Evolutionary conservation across 2,329 filamentous ascomycete genomes (phyloP).

Genomic region (Trichophyton rubrum): DNA sequence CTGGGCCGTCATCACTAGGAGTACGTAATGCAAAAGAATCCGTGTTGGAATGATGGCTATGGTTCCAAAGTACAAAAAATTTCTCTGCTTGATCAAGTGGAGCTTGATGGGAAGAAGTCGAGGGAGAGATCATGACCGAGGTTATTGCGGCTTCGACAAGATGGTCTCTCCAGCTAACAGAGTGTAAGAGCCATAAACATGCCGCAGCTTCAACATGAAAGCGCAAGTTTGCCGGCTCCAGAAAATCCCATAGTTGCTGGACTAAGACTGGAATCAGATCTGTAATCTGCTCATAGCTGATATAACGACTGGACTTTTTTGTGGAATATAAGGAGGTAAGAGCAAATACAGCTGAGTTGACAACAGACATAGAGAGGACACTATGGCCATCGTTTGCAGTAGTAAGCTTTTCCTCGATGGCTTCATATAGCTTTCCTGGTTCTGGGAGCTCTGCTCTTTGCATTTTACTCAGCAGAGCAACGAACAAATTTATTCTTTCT

Average conservation of each 20-base stretch:
- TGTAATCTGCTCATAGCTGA: slow-evolving; percentile 40
- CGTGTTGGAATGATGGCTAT: slow-evolving; percentile 29
- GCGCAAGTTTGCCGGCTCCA: slow-evolving; percentile 74
- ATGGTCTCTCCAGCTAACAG: slow-evolving; percentile 53
- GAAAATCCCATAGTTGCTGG: slow-evolving; percentile 60
- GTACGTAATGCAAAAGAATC: slow-evolving; percentile 20
- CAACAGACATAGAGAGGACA: slow-evolving; percentile 23
- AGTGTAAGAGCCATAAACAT: slow-evolving; percentile 74
- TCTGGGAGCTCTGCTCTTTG: slow-evolving; percentile 26
- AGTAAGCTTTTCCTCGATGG: slow-evolving; percentile 20
- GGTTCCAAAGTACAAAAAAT: slow-evolving; percentile 33
- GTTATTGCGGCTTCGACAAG: slow-evolving; percentile 71
- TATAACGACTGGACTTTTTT: slow-evolving; percentile 24
- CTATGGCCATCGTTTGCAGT: slow-evolving; percentile 15
- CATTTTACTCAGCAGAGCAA: slow-evolving; percentile 35
- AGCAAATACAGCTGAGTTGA: slow-evolving; percentile 39
- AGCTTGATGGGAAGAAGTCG: slow-evolving; percentile 19
- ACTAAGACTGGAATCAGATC: slow-evolving; percentile 56
- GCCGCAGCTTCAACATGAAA: slow-evolving; percentile 89
- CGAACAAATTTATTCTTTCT: slow-evolving; percentile 47
- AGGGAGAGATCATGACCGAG: slow-evolving; percentile 50
- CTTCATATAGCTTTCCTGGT: slow-evolving; percentile 25
- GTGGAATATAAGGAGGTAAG: slow-evolving; percentile 28
- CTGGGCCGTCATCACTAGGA: slow-evolving; percentile 13
- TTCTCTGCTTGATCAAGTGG: slow-evolving; percentile 26